These are phyloP conservation scores for Udeniomyces megalosporus DNA, from an alignment of 768 basidiomycete species.

Conservation along the genomic window DNA sequence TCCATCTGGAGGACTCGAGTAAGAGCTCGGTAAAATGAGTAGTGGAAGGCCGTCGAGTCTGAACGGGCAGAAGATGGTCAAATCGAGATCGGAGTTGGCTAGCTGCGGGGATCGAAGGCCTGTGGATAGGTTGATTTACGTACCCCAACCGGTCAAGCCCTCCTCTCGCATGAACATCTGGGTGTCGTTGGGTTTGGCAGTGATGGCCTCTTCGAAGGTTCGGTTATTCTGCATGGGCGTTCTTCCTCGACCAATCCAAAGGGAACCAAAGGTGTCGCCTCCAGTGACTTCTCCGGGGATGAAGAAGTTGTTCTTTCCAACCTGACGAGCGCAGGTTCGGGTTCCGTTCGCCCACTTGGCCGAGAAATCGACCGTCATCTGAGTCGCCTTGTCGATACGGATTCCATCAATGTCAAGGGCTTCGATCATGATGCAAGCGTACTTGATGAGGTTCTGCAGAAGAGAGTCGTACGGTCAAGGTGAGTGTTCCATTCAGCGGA, in stretches of 20 bases:
- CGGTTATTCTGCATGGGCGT: conserved; percentile 55
- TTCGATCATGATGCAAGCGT: conserved; percentile 70
- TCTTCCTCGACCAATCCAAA: conserved; percentile 80
- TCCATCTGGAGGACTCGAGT: conserved; percentile 87
- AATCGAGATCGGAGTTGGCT: too few relatives aligned
- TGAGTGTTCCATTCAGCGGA: too few relatives aligned
- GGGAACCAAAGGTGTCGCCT: conserved; percentile 68
- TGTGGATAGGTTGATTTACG: too few relatives aligned
- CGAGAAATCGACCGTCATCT: conserved; percentile 68
- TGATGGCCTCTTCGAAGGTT: conserved; percentile 50
- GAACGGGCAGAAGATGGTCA: too few relatives aligned
- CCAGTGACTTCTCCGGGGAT: conserved; percentile 90
- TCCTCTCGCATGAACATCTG: conserved; percentile 67
- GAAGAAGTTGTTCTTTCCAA: conserved; percentile 73
- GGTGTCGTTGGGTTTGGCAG: conserved; percentile 43
- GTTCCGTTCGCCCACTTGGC: conserved; percentile 58
- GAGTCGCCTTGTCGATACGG: conserved; percentile 87
- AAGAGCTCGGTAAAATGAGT: conserved; percentile 76
- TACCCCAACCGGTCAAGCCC: conserved; percentile 39
- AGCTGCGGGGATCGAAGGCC: too few relatives aligned
- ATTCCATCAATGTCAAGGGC: conserved; percentile 85
- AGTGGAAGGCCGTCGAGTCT: conserved; percentile 78
- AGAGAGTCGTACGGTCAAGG: too few relatives aligned
- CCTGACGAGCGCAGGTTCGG: conserved; percentile 49
- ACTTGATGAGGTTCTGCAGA: conserved; percentile 45